phyloP scores from a whole-genome alignment of 495 filamentous ascomycete species.

The Niebla homalea region DNA sequence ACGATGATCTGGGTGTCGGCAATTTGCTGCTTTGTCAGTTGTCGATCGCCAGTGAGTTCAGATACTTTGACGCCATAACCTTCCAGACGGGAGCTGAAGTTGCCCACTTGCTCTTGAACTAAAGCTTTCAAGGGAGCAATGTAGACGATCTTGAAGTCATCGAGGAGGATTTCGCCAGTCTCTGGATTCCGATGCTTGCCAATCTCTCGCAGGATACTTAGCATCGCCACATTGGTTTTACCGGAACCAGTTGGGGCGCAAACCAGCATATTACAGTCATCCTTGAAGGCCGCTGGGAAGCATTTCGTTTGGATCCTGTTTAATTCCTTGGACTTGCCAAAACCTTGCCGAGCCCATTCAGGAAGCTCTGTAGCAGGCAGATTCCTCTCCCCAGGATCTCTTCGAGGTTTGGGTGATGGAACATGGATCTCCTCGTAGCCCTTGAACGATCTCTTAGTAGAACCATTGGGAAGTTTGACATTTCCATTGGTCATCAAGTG shows the following conservation, averaged over 20 bases:
- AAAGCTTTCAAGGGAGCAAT: slow-evolving; percentile 90
- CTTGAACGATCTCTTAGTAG: slow-evolving; percentile 88
- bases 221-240: slow-evolving; percentile 98
- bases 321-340: slow-evolving; percentile 65
- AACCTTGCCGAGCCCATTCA: slow-evolving; percentile 79
- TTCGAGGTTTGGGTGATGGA: slow-evolving; percentile 72
- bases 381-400: slow-evolving; percentile 62
- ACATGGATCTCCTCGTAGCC: slow-evolving; percentile 98
- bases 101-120: slow-evolving; percentile 93
- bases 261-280: slow-evolving; percentile 94
- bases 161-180: slow-evolving; percentile 81
- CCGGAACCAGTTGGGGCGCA: slow-evolving; percentile 95
- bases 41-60: slow-evolving; percentile 91
- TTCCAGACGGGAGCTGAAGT: slow-evolving; percentile 82
- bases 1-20: slow-evolving; percentile 97
- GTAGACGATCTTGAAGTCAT: slow-evolving; percentile 95
- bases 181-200: slow-evolving; percentile 82
- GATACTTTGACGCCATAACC: slow-evolving; percentile 85
- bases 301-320: slow-evolving; percentile 94
- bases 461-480: slow-evolving; percentile 88
- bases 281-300: slow-evolving; percentile 78
- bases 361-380: slow-evolving; percentile 79
- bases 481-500: slow-evolving; percentile 97
- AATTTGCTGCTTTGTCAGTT: slow-evolving; percentile 98
- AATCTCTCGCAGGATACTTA: slow-evolving; percentile 89